Conservation (phyloP, 495 filamentous ascomycete species). For the Neurospora sp. region DNA sequence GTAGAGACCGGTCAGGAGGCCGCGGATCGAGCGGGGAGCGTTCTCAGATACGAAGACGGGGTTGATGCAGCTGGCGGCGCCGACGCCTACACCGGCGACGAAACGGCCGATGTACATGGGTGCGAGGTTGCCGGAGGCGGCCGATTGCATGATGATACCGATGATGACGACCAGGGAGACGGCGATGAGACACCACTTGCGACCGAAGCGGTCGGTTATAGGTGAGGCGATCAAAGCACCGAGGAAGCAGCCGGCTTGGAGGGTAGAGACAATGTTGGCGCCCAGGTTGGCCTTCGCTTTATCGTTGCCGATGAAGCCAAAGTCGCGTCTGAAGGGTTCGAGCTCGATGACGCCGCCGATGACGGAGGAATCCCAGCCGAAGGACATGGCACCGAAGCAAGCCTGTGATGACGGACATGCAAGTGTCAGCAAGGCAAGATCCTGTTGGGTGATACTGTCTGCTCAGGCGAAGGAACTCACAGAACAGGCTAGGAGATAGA, state of each 20-base stretch:
- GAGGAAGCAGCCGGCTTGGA: constrained; percentile 46
- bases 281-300: constrained; percentile 26
- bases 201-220: constrained; percentile 33
- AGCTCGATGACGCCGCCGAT: constrained; percentile 55
- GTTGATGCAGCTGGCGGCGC: constrained; percentile 46
- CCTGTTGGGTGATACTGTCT: neutral
- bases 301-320: constrained; percentile 14
- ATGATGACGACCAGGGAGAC: constrained; percentile 44
- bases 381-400: constrained; percentile 70
- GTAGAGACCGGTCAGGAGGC: constrained; percentile 46
- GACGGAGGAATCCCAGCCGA: constrained; percentile 55
- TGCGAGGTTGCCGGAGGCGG: constrained; percentile 36
- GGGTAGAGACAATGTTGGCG: constrained; percentile 43
- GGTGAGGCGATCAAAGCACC: constrained; percentile 26
- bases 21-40: constrained; percentile 41
- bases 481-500: constrained; percentile 57
- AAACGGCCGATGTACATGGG: constrained; percentile 55
- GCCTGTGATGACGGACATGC: constrained; percentile 26
- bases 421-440: constrained; percentile 5
- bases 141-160: constrained; percentile 46
- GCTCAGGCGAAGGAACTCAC: constrained; percentile 28
- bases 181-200: constrained; percentile 46
- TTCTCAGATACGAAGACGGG: constrained; percentile 50
- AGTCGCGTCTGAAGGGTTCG: constrained; percentile 37
- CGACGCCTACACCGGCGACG: constrained; percentile 51